phyloP scores from a whole-genome alignment of 805 yeast genomes.

The Pichia nanzhaoensis region DNA sequence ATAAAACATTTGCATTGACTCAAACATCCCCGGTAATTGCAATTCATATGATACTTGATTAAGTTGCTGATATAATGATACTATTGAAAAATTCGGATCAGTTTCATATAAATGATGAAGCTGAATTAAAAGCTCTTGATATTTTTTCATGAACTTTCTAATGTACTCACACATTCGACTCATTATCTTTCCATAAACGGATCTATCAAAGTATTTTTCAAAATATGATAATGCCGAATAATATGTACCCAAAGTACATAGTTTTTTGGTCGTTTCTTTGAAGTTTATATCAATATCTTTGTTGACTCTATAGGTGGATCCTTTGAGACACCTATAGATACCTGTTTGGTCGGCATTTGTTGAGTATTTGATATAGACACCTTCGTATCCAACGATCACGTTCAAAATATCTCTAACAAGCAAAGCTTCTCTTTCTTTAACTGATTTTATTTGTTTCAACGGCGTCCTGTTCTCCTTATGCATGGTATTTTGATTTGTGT shows the following conservation, averaged over 20 bases:
- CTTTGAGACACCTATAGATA: constrained; percentile 50
- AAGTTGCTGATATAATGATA: constrained; percentile 48
- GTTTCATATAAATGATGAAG: constrained; percentile 49
- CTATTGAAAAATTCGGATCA: constrained; percentile 49
- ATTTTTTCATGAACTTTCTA: constrained; percentile 35
- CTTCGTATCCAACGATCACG: constrained; percentile 69
- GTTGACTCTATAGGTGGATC: constrained; percentile 72
- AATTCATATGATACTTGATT: constrained; percentile 13
- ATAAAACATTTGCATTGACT: constrained; percentile 47
- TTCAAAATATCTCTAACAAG: constrained; percentile 63
- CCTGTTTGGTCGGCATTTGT: constrained; percentile 24
- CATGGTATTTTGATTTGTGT: no score
- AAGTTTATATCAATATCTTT: constrained; percentile 67
- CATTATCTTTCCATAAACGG: constrained; percentile 59
- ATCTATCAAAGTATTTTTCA: constrained; percentile 49
- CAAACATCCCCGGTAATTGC: constrained; percentile 22
- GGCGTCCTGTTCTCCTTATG: neutral
- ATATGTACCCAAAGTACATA: constrained; percentile 57
- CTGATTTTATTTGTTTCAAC: constrained; percentile 21
- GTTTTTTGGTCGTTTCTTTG: constrained; percentile 57
- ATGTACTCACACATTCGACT: constrained; percentile 67
- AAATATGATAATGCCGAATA: constrained; percentile 55
- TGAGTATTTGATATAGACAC: constrained; percentile 64
- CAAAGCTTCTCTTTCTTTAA: constrained; percentile 62
- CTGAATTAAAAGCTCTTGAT: constrained; percentile 29